Conservation (phyloP, 129 eudicot genomes). For the Pseudognaphalium luteoalbum region DNA sequence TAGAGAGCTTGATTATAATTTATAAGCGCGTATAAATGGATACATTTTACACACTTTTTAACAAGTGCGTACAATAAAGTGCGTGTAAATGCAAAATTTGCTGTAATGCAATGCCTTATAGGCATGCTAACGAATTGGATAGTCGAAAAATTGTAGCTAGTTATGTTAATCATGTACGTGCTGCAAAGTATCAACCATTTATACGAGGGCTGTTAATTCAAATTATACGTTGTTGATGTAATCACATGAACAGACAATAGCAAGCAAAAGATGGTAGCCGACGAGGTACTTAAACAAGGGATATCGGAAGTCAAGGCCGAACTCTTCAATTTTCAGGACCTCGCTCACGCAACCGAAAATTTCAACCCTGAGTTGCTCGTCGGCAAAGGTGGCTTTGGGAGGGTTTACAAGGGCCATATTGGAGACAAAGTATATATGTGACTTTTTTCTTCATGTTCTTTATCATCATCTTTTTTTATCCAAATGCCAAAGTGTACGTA, state of each 20-base stretch:
- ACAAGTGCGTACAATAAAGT: too few species aligned
- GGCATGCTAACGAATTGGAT: too few species aligned
- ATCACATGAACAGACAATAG: slow-evolving; percentile 34
- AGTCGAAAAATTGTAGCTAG: neutral
- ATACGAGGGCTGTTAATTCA: neutral
- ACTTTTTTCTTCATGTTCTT: slow-evolving; percentile 7
- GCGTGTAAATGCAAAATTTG: too few species aligned
- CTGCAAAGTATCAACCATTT: neutral
- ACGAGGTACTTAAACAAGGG: slow-evolving; percentile 51
- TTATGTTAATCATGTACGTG: neutral
- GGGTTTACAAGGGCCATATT: slow-evolving; percentile 69
- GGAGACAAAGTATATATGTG: slow-evolving; percentile 15
- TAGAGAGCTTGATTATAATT: too few species aligned
- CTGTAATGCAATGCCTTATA: neutral
- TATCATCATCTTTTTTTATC: neutral
- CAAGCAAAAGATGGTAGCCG: slow-evolving; percentile 53
- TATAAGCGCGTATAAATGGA: too few species aligned
- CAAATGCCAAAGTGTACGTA: neutral
- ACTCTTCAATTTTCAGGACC: slow-evolving; percentile 62
- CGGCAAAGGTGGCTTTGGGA: slow-evolving; percentile 85
- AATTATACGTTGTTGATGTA: neutral
- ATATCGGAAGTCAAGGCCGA: slow-evolving; percentile 40
- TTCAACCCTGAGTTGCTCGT: slow-evolving; percentile 62
- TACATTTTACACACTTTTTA: too few species aligned
- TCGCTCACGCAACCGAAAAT: slow-evolving; percentile 68